A percentile compares a stretch with the other conserved stretches of the same genome.
Conservation (phyloP, 805 yeast species). For the Kluyveromyces dobzhanskii region DNA sequence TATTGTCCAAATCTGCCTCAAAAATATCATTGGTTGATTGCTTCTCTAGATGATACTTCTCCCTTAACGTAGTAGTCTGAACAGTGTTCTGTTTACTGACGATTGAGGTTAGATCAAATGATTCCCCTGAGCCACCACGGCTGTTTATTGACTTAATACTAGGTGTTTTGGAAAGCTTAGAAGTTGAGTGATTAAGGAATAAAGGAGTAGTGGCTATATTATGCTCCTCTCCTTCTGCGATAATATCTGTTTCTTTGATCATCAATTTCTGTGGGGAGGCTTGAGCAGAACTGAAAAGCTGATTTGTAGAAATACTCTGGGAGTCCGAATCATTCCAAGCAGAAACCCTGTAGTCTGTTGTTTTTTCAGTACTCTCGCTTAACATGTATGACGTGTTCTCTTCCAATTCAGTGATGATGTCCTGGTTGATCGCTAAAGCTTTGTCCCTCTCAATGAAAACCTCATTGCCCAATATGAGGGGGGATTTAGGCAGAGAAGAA, state of each 20-base stretch:
- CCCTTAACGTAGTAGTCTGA: not conserved
- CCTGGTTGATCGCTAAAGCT: slow-evolving; percentile 15
- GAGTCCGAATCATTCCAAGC: slow-evolving; percentile 1
- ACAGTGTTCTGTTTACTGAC: not conserved
- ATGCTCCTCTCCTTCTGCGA: not conserved
- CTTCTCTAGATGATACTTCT: not conserved
- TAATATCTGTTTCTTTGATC: slow-evolving; percentile 1
- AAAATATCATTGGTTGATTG: not conserved
- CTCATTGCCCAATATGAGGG: slow-evolving; percentile 2
- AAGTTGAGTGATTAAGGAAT: not conserved
- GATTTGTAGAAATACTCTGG: slow-evolving; percentile 18
- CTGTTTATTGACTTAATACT: slow-evolving; percentile 24
- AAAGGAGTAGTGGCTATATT: not conserved
- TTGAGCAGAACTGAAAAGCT: slow-evolving; percentile 15
- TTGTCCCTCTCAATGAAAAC: slow-evolving; percentile 17
- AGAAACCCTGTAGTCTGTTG: not conserved
- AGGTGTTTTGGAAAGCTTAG: slow-evolving; percentile 19
- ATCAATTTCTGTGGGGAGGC: slow-evolving; percentile 16
- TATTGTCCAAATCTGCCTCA: slow-evolving; percentile 1
- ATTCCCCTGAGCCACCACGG: slow-evolving; percentile 14
- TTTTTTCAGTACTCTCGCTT: not conserved
- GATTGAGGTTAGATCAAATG: slow-evolving; percentile 3
- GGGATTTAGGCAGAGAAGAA: slow-evolving; percentile 1
- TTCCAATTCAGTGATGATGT: slow-evolving; percentile 13
- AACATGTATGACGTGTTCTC: slow-evolving; percentile 3